These are phyloP conservation scores for Malus hybrid DNA, from an alignment of 331 rosid genomes.

Conservation along the genomic window DNA sequence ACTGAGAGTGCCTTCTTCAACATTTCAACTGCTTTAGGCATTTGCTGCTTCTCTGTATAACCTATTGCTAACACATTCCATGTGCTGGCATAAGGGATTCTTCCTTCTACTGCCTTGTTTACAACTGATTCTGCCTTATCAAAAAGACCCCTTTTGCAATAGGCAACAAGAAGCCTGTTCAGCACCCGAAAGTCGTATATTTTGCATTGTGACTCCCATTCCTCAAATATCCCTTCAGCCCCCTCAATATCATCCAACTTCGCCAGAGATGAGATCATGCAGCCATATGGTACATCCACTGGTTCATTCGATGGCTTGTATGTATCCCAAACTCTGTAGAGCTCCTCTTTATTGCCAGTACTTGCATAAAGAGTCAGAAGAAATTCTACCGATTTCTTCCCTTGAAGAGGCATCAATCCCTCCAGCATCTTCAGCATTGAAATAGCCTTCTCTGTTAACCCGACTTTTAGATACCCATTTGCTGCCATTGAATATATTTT, in stretches of 20 bases:
- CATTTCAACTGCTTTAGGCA: constrained; percentile 20
- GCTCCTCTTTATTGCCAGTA: constrained; percentile 13
- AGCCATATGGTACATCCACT: constrained; percentile 10
- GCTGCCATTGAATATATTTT: constrained; percentile 31
- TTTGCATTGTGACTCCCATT: constrained; percentile 28
- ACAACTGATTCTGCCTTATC: constrained; percentile 24
- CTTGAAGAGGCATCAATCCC: not conserved
- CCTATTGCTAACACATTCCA: constrained; percentile 28
- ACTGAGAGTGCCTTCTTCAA: constrained; percentile 24
- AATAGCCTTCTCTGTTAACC: constrained; percentile 18
- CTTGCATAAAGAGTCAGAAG: constrained; percentile 24
- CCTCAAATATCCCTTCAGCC: constrained; percentile 25
- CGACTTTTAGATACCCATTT: constrained; percentile 28
- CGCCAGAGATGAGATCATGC: constrained; percentile 25
- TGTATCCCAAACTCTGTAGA: constrained; percentile 26
- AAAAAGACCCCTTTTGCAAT: constrained; percentile 30
- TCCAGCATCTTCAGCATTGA: constrained; percentile 27
- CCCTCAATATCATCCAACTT: constrained; percentile 30
- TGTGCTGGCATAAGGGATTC: constrained; percentile 18
- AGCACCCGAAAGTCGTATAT: constrained; percentile 27
- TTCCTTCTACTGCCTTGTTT: constrained; percentile 15
- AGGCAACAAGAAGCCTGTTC: constrained; percentile 24
- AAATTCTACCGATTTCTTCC: constrained; percentile 9
- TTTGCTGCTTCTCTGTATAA: constrained; percentile 9
- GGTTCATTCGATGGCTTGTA: constrained; percentile 12